Base-by-base conservation (phyloP, 306 rosid genomes). In the Pachyrhizus erosus region DNA sequence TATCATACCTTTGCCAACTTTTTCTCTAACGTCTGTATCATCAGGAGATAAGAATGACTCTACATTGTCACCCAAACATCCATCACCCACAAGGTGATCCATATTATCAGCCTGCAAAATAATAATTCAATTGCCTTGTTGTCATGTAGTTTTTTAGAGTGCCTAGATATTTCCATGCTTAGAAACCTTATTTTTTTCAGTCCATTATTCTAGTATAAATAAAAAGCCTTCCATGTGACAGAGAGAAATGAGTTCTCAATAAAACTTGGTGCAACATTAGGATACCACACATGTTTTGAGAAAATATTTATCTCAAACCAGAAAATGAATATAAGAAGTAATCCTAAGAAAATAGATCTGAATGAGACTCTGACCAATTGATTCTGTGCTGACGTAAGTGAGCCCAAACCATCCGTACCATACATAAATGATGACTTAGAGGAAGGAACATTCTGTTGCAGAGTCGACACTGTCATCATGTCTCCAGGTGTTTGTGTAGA, bases 401-500 rank as follows among this genome's bases (percentile, higher is more conserved):
- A 84, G 54, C 87, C 86, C 73, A 91, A 73, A 64, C 87, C 89
- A 84, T 89, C 91, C 26, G 93, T 64, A 61, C 83, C 75, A 80
- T 60, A 85, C 90, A 89, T 75, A 69, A 83, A 85, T n/a, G 84
- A 61, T 67, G 92, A 80, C 87, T 88, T 88, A 0, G 93, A 82
- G 18, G 92, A 86, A 69, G 91, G 75, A 65, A 79, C 87, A 43
- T 83, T 88, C 18, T 91, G 89, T 55, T 87, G 86, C 83, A 85
- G 81, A 79, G 84, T 79, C 34, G 94, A 91, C 84, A 77, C 69
- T 6, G 88, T 60, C 60, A 88, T 82, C 18, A 46, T 83, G 77
- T 90, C 92, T 68, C 91, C 90, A 10, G 87, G 85, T 57, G 91
- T 89, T 78, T 88, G 91, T 14, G 87, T 79, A 80, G 92, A 72